A percentile compares a stretch with the other conserved stretches of the same genome.
Conservation (phyloP, 2,329 filamentous ascomycete species). For the Paecilomyces sp. region DNA sequence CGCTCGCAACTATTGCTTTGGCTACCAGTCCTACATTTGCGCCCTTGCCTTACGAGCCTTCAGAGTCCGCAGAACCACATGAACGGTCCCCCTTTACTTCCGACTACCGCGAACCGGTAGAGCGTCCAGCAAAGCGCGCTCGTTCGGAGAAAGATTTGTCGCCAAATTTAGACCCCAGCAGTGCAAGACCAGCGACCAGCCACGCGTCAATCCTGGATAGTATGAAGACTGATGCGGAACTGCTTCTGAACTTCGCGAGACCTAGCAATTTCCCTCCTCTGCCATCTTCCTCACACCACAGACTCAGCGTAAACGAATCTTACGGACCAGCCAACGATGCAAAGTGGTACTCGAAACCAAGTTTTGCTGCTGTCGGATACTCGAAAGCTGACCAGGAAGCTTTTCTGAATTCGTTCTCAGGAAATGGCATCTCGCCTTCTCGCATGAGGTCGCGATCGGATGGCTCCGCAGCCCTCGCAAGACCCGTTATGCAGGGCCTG, state of each 20-base stretch:
- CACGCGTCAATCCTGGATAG: conserved; percentile 27
- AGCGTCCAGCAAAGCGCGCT: conserved; percentile 53
- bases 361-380: conserved; percentile 10
- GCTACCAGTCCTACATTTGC: conserved; percentile 41
- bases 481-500: conserved; percentile 26
- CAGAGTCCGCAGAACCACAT: conserved; percentile 18
- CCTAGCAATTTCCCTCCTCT: conserved; percentile 26
- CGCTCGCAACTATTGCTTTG: conserved; percentile 44
- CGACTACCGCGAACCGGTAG: conserved; percentile 20
- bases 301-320: conserved; percentile 25
- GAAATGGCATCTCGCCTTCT: conserved; percentile 19
- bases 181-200: conserved; percentile 20
- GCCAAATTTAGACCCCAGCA: conserved; percentile 24
- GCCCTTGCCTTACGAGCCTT: conserved; percentile 24
- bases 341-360: conserved; percentile 15
- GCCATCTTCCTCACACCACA: conserved; percentile 14
- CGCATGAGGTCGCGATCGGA: conserved; percentile 36
- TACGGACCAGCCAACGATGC: conserved; percentile 15
- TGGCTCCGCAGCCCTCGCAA: conserved; percentile 31
- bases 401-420: conserved; percentile 6
- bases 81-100: conserved; percentile 21
- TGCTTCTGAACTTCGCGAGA: conserved; percentile 39
- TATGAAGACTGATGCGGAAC: conserved; percentile 42
- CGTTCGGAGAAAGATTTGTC: conserved; percentile 51
- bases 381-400: conserved; percentile 12